phyloP scores from a whole-genome alignment of 2,329 filamentous ascomycete species.

The Chalara sp. region DNA sequence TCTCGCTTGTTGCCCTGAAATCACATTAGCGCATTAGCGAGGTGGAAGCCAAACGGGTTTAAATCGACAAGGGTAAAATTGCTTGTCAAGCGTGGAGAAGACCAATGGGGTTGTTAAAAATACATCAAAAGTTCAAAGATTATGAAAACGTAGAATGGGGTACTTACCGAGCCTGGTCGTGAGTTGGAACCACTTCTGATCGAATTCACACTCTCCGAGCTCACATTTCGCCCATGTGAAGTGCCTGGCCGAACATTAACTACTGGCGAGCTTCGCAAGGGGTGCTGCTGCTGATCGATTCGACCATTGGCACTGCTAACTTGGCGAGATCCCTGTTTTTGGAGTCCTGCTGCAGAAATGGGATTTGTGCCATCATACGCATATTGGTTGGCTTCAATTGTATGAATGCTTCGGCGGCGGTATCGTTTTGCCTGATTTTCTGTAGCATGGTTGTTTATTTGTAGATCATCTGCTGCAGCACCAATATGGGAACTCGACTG shows the following conservation, averaged over 20 bases:
- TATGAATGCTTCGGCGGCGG: constrained; percentile 76
- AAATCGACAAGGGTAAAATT: constrained; percentile 19
- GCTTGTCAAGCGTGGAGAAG: too few species aligned
- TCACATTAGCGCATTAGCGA: constrained; percentile 38
- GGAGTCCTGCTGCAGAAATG: constrained; percentile 9
- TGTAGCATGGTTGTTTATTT: constrained; percentile 48
- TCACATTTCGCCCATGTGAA: constrained; percentile 39
- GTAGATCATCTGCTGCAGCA: constrained; percentile 27
- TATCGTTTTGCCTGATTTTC: constrained; percentile 69
- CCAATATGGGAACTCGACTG: constrained; percentile 6
- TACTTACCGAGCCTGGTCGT: constrained; percentile 60
- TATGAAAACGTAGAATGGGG: constrained; percentile 4
- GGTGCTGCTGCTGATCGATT: constrained; percentile 26
- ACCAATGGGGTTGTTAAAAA: constrained; percentile 3
- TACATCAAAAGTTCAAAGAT: constrained; percentile 6
- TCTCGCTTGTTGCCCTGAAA: constrained; percentile 54
- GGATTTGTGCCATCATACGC: constrained; percentile 5
- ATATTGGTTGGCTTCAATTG: constrained; percentile 37
- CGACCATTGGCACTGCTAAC: constrained; percentile 22
- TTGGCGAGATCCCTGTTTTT: constrained; percentile 22
- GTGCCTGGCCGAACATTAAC: constrained; percentile 18
- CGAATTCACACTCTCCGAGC: constrained; percentile 58
- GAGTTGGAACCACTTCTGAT: constrained; percentile 49
- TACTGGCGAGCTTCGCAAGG: constrained; percentile 26
- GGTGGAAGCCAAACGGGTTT: constrained; percentile 12